Evolutionary conservation across 108 stramenopile genomes (phyloP).

Genomic region (Skeletonema costatum): DNA sequence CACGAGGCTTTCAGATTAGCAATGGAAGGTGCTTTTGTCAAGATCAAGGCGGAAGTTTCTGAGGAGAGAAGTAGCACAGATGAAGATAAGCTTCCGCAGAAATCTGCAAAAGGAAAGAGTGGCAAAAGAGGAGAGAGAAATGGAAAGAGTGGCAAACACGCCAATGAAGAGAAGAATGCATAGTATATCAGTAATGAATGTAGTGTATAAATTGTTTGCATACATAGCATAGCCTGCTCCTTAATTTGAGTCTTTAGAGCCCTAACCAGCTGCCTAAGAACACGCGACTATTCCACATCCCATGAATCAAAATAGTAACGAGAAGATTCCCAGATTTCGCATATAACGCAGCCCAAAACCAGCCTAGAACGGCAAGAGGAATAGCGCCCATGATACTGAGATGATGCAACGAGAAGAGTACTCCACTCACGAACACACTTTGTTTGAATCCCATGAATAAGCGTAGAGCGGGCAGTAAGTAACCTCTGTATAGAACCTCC

Average conservation of each 20-base stretch:
- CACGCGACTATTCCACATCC: conserved; percentile 94
- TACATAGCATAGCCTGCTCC: too few species aligned
- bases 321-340: conserved; percentile 81
- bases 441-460: conserved; percentile 55
- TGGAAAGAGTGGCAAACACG: background rate
- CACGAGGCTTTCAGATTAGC: background rate
- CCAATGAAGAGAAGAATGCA: background rate
- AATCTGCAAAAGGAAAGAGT: background rate
- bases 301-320: conserved; percentile 89
- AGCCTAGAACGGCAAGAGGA: conserved; percentile 88
- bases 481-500: conserved; percentile 92
- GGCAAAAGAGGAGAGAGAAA: too few species aligned
- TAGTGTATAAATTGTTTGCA: background rate
- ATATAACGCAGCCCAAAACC: conserved; percentile 88
- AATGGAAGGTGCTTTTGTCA: background rate
- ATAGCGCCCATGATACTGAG: conserved; percentile 79
- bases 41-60: background rate
- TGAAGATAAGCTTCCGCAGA: background rate
- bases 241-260: conserved; percentile 48
- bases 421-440: conserved; percentile 71
- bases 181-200: background rate
- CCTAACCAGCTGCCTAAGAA: conserved; percentile 92
- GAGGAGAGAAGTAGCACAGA: too few species aligned
- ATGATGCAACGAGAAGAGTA: conserved; percentile 90
- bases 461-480: conserved; percentile 72